A percentile compares a stretch with the other conserved stretches of the same genome.
Evolutionary conservation across 2,329 filamentous ascomycete species (phyloP).

Genomic region (Rosellinia necatrix): DNA sequence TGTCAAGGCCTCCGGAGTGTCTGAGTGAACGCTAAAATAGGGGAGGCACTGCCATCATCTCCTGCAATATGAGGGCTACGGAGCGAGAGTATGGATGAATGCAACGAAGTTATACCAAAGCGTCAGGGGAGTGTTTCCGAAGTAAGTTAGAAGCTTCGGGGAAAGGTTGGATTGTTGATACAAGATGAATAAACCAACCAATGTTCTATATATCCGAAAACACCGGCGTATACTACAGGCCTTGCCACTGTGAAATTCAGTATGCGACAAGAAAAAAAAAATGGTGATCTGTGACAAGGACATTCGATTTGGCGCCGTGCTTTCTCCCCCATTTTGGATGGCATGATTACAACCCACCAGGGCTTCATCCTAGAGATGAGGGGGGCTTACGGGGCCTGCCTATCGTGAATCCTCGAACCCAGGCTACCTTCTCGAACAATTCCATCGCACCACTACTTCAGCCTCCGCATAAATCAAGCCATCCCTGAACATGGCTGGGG

Average conservation of each 20-base stretch:
- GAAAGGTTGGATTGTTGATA: conserved; percentile 32
- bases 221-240: background rate
- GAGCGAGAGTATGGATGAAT: conserved; percentile 28
- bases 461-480: background rate
- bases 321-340: background rate
- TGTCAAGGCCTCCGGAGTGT: conserved; percentile 36
- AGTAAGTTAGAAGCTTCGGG: conserved; percentile 19
- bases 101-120: conserved; percentile 34
- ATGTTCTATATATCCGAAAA: conserved; percentile 27
- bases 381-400: too few relatives aligned
- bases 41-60: conserved; percentile 25
- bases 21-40: conserved; percentile 33
- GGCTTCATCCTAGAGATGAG: background rate
- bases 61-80: conserved; percentile 26
- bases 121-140: conserved; percentile 19
- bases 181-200: conserved; percentile 32
- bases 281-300: background rate
- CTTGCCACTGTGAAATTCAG: background rate
- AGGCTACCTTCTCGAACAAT: conserved; percentile 11
- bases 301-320: background rate
- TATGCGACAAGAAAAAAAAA: background rate
- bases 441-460: background rate
- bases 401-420: background rate
- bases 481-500: background rate
- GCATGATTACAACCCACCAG: background rate